Evolutionary conservation across 1,284 basidiomycete species (phyloP).

Genomic region (Polyporus tsugae): DNA sequence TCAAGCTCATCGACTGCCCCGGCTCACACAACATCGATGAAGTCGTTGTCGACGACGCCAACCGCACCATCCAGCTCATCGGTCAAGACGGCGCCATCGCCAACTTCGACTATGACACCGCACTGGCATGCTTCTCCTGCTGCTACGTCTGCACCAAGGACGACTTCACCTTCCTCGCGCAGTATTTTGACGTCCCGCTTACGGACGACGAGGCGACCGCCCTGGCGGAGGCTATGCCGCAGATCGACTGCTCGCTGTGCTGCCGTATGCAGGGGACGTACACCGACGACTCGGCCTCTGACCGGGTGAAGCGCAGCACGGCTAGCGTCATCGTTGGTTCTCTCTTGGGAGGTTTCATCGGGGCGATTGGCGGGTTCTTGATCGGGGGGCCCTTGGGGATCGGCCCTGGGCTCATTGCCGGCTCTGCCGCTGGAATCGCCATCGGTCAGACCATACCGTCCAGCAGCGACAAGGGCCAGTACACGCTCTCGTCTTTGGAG

Average conservation of each 20-base stretch:
- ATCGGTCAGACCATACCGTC: not conserved
- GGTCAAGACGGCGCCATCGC: not conserved
- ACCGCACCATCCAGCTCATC: not conserved
- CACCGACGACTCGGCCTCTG: not conserved
- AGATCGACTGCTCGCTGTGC: constrained; percentile 4
- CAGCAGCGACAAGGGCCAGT: not conserved
- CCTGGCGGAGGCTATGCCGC: not conserved
- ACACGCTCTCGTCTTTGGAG: not conserved
- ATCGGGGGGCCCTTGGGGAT: not conserved
- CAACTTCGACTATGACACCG: constrained; percentile 1
- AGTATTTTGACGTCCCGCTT: not conserved
- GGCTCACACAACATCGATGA: not conserved
- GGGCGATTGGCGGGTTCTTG: not conserved
- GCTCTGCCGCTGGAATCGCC: not conserved
- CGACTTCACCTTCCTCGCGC: not conserved
- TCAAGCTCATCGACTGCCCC: constrained; percentile 4
- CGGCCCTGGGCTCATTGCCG: not conserved
- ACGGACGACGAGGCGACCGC: not conserved
- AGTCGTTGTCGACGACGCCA: not conserved
- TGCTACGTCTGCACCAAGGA: constrained; percentile 2
- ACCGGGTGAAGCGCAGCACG: not conserved
- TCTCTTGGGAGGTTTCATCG: not conserved
- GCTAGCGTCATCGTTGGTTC: not conserved
- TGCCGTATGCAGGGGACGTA: constrained; percentile 2
- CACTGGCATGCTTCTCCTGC: not conserved